Evolutionary conservation across 495 filamentous ascomycete genomes (phyloP), one percentile per base, ranked within the genome.

Genomic region (Viridothelium virens): DNA sequence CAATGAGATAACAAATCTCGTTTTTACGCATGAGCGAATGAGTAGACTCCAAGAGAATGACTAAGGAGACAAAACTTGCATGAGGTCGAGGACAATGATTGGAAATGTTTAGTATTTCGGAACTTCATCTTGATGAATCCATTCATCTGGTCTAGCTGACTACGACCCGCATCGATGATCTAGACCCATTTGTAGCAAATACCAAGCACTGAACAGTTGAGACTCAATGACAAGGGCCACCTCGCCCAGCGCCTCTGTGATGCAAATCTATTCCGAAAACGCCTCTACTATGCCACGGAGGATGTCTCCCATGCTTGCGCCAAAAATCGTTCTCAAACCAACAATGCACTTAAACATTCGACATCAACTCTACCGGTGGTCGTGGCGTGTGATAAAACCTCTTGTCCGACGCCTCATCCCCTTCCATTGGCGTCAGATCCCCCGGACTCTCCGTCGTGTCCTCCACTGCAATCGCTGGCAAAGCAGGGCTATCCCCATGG

Each of bases 341-440:
- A 7, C 33, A 59, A 59, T 36, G 36, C 11, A 25, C 48, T 59
- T 31, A 59, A 33, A 31, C 7, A 59, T 36, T 36, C 7, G 53
- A 59, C 91, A 97, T 96, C 76, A 97, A 77, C 78, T 97, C 94
- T 1, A 98, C 86, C 0, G 94, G 94, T 14, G 94, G 94, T 61
- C 92, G 81, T 3, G 86, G 70, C 2, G 94, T 98, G 75, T 96
- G 90, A 62, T 85, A 80, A 70, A 86, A 80, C 67, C 85, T 65
- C 63, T 86, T 74, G 47, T 83, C 59, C 75, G 64, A 67, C 76
- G 77, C 69, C 1, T 59, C 53, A 3, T 7, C 7, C 71, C 77
- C 63, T 79, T 82, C 64, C 71, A 74, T 71, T 39, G 73, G 71
- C 18, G 66, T 81, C 77, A 74, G 65, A 44, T 81, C 79, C 12